Evolutionary conservation across 192 early-diverging fungal species (phyloP).

Genomic region (Chytriomyces confervae): DNA sequence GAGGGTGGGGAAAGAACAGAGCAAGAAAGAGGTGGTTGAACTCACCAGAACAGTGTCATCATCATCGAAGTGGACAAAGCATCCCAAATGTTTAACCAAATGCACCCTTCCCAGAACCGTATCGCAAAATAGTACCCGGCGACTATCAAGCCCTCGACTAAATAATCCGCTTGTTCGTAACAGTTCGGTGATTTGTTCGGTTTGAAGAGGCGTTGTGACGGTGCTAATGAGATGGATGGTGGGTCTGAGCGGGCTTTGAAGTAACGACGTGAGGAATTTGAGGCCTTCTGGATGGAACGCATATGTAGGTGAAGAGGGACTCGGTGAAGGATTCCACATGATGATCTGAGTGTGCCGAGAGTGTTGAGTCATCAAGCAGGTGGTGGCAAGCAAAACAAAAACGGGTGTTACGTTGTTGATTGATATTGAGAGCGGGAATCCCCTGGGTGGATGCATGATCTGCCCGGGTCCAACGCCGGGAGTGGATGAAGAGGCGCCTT

Average conservation of each 20-base stretch:
- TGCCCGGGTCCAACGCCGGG: background rate
- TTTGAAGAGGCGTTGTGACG: constrained; percentile 60
- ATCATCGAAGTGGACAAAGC: constrained; percentile 68
- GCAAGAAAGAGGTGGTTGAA: background rate
- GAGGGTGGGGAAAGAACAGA: background rate
- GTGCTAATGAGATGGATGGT: constrained; percentile 65
- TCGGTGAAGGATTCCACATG: constrained; percentile 79
- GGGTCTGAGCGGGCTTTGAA: constrained; percentile 5
- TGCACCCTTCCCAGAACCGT: constrained; percentile 70
- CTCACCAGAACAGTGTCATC: constrained; percentile 36
- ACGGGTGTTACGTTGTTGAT: background rate
- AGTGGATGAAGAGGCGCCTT: background rate
- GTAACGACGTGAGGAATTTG: constrained; percentile 58
- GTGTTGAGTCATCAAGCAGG: background rate
- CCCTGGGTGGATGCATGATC: background rate
- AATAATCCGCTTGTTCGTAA: constrained; percentile 25
- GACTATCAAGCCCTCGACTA: constrained; percentile 56
- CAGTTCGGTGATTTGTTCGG: constrained; percentile 55
- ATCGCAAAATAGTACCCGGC: constrained; percentile 73
- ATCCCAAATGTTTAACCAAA: constrained; percentile 72
- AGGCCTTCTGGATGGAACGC: constrained; percentile 69
- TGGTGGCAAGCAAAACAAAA: background rate
- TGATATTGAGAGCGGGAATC: background rate
- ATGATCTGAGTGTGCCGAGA: constrained; percentile 58
- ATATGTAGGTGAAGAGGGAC: constrained; percentile 68